Base-by-base conservation (phyloP, 2,329 filamentous ascomycete species). In the Claviceps citrina region DNA sequence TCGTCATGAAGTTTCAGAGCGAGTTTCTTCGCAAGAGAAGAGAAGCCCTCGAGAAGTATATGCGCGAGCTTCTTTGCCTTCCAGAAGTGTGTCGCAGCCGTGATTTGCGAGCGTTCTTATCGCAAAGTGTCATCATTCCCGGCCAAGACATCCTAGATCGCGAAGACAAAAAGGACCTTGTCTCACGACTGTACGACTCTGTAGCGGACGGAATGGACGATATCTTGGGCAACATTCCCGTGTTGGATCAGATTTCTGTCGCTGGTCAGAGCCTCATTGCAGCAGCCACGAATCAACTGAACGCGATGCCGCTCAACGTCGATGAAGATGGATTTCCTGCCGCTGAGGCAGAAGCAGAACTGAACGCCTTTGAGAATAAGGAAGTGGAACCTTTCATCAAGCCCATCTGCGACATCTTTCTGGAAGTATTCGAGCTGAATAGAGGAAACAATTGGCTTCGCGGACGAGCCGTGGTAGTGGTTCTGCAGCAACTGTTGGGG, bases 161-260 rank as follows among this genome's bases (percentile, higher is more conserved):
- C 6, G 75, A 81, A 40, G 75, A 75, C 51, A 83, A 82, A 59
- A 81, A 73, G 56, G 84, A 96, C 55, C 87, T 98, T 57, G 91
- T 98, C 47, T 86, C 84, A 1, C 78, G 91, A 4, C 77, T 98
- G 36, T 98, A 96, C 62, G 93, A 93, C 56, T 96, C 89, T 0
- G 89, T 98, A 18, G 84, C 89, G 1, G 91, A 98, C 54, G 91
- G 93, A 26, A 93, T 98, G 81, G 91, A 98, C 56, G 91, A 98
- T 51, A 93, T 98, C 40, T 67, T 98, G 3, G 91, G 91, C 41
- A 96, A 94, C 54, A 89, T 96, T 32, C 85, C 91, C 1, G 87
- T 95, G 0, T 71, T 98, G 24, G 91, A 98, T 51, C 91, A 96
- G 56, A 73, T 98, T 6, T 94, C 87, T 0, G 73, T 86, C 2